Evolutionary conservation across 371 early-diverging fungal species (phyloP), one percentile per base, ranked within the genome.

Genomic region (Modicella reniformis): DNA sequence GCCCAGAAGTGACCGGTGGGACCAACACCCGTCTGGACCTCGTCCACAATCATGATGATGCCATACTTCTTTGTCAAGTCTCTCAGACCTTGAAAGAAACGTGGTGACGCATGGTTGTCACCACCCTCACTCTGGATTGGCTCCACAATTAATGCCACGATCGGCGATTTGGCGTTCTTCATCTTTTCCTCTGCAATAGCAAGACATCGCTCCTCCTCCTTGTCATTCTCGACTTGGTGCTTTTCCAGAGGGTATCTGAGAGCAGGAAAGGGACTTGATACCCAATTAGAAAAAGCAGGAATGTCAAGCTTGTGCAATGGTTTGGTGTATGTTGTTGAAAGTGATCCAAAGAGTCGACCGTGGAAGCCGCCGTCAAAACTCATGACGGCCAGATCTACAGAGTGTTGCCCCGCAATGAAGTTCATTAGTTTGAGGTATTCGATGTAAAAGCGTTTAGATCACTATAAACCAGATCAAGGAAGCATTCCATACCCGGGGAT

Each of bases 101-200:
- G 74, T 10, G 90, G 80, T 10, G 92, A 90, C 2, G 94, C 92
- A 67, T 87, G 87, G 63, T 88, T 86, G 59, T 93, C 92, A 13
- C 95, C 95, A n/a, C 95, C 95, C 72, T 94, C 95, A 28, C 92
- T 89, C 72, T 92, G 92, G 59, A 94, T 85, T 2, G 95, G 93
- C 68, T 94, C 95, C 17, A 94, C 82, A n/a, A 94, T 83, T 41
- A 93, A 65, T 1, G 91, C 94, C 0, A 92, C 94, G 26, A 92
- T 81, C 7, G 90, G 90, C 44, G 83, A 81, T 54, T 81, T 81
- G 44, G 80, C 77, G 15, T 75, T 80, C 49, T 80, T 73, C 67
- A 92, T 83, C 7, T 86, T 81, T 7, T 80, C 57, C 49, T 90
- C 91, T 0, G 84, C 86, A 34, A 79, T 76, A 6, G 79, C 70